Evolutionary conservation across 208 protist species (phyloP).

Genomic region (Leishmania tarentolae): DNA sequence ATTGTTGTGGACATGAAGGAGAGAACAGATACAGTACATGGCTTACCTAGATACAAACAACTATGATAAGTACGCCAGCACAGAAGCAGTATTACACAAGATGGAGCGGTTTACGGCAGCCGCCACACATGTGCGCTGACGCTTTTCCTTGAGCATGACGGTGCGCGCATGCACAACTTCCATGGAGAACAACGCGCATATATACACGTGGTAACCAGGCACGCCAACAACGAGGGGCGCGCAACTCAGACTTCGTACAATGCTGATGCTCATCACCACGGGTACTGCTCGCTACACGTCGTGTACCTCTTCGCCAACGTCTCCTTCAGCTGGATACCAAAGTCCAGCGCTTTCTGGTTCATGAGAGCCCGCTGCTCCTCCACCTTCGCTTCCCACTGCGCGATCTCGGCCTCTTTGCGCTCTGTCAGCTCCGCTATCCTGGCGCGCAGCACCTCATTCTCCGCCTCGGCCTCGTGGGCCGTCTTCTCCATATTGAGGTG

Average conservation of each 20-base stretch:
- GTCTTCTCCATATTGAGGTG: constrained; percentile 65
- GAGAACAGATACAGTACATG: neutral
- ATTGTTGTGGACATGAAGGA: neutral
- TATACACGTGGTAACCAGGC: neutral
- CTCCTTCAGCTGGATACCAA: constrained; percentile 91
- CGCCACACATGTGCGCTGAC: neutral
- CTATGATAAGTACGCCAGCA: neutral
- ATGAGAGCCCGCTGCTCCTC: constrained; percentile 77
- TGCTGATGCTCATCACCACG: neutral
- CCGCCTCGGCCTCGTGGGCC: constrained; percentile 62
- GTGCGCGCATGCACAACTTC: neutral
- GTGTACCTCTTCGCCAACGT: constrained; percentile 19
- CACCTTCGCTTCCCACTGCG: constrained; percentile 85
- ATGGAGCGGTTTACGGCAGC: neutral
- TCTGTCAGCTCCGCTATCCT: constrained; percentile 56
- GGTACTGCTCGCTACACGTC: neutral
- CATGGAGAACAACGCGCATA: neutral
- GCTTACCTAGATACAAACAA: neutral
- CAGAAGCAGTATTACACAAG: neutral
- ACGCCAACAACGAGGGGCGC: neutral
- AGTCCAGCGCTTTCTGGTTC: constrained; percentile 88
- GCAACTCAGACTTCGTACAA: neutral
- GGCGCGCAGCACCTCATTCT: constrained; percentile 64
- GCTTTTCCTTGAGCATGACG: too few relatives aligned
- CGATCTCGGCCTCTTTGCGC: constrained; percentile 71